phyloP scores from a whole-genome alignment of 768 basidiomycete species.

The Tremella fuciformis region DNA sequence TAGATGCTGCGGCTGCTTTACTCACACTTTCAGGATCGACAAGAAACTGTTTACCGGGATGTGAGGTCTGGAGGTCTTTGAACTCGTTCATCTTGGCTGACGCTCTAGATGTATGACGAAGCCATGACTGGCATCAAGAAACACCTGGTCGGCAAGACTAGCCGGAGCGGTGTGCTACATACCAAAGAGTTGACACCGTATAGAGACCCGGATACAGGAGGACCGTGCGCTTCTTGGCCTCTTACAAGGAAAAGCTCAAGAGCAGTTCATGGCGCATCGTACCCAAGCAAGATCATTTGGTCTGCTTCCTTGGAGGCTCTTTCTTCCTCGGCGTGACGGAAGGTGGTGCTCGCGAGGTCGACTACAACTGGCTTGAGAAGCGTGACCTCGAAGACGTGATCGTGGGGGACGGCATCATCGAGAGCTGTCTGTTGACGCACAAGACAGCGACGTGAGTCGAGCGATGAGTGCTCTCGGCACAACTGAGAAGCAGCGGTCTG shows the following conservation, averaged over 20 bases:
- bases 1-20: background rate
- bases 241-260: conserved; percentile 6
- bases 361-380: conserved; percentile 61
- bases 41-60: conserved; percentile 72
- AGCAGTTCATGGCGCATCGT: conserved; percentile 67
- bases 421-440: conserved; percentile 72
- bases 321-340: conserved; percentile 82
- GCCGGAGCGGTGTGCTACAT: conserved; percentile 63
- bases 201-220: conserved; percentile 34
- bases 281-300: conserved; percentile 93
- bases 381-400: conserved; percentile 73
- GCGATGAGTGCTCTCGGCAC: background rate
- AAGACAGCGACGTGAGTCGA: conserved; percentile 70
- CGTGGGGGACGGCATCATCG: conserved; percentile 73
- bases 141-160: conserved; percentile 67
- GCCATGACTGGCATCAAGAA: conserved; percentile 78
- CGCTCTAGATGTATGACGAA: conserved; percentile 75
- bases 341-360: conserved; percentile 37
- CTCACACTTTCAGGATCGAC: conserved; percentile 54
- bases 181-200: conserved; percentile 78
- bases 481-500: conserved; percentile 63
- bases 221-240: conserved; percentile 17
- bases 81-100: conserved; percentile 4
- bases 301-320: conserved; percentile 89
- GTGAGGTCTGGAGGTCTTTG: conserved; percentile 56